Evolutionary conservation across 768 basidiomycete genomes (phyloP), one percentile per base, ranked within the genome.

Genomic region (Lentinus brumalis): DNA sequence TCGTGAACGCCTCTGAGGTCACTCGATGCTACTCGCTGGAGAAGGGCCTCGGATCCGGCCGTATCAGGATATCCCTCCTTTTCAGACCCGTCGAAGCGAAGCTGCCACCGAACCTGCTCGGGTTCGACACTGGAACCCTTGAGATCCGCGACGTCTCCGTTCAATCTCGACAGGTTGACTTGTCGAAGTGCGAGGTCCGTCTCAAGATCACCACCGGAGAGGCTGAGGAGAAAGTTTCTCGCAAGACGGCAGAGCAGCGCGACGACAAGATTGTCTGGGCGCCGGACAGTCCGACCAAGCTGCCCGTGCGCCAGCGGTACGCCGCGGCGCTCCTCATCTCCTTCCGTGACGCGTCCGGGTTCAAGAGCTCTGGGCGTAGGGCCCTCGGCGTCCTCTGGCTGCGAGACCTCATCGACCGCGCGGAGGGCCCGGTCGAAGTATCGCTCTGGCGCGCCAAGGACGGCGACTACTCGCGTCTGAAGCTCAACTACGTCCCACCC

Each of bases 91-190:
- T 91, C 49, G 81, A 87, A 63, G 76, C 83, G 12, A 74, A 79
- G 53, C 78, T 91, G 1, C 86, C 87, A 0, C 79, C 74, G 7
- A 77, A 81, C 29, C 77, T 89, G 44, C 75, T 79, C 12, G 89
- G 89, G 7, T 88, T 87, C 84, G 86, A 90, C 52, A 81, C 86
- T 8, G 87, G 86, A 39, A 89, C 86, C 0, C 78, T 92, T 44
- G 86, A 86, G 58, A 72, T 86, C 44, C 67, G 66, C 30, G 78
- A 77, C 26, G 69, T 73, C 12, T 57, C 70, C 6, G 66, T 73
- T 2, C 69, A 69, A 1, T 61, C 67, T 8, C 61, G 73, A 18
- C 69, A 73, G 0, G 63, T 62, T 0, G 78, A 81, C 45, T 69
- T 83, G 21, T 61, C 69, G 2, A 69, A 75, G 32, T 82, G 79